Base-by-base conservation (phyloP, 1,284 basidiomycete genomes). In the Cutaneotrichosporon dermatis region DNA sequence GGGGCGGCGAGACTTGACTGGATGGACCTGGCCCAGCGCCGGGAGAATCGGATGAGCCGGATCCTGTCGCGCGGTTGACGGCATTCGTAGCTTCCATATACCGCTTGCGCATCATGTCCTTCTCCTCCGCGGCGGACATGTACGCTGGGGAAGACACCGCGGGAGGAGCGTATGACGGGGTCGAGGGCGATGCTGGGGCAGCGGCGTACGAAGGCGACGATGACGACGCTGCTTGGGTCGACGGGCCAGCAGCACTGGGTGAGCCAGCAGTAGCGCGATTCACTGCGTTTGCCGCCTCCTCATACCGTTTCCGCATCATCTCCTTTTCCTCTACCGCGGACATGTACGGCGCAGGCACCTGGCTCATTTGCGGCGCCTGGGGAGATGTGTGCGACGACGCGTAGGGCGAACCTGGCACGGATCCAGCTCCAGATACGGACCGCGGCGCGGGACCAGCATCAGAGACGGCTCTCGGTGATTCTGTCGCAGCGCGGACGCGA, bases 241-340 rank as follows among this genome's bases (percentile, higher is more conserved):
- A 25, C 25, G 25, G 25, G 25, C 25, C 25, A 25, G 25, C 25
- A 25, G 25, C 25, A 25, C 25, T 25, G 25, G 25, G 25, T 25
- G 25, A 25, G 25, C 25, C 25, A 25, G 25, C 25, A 25, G 25
- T 25, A 25, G 25, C 15, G 43, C 43, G 43, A 16, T 16, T 44
- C 6, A 44, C 67, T 61, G 15, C 58, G 52, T 11, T 85, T 61
- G 83, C 84, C 2, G 82, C 84, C 63, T 63, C 58, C 44, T 63
- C 64, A 45, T 58, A 66, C 16, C 63, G 50, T 44, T 57, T 37
- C 5, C 65, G 59, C 66, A 67, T 67, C 57, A 61, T 15, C 12
- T 67, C 66, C 51, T 67, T 67, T 51, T 67, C 66, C 37, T 63
- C 54, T 15, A 40, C 65, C 5, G 65, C 62, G 0, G 65, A 62